These are phyloP conservation scores for Earliella scabrosa DNA, from an alignment of 1,284 basidiomycete species.

Conservation along the genomic window DNA sequence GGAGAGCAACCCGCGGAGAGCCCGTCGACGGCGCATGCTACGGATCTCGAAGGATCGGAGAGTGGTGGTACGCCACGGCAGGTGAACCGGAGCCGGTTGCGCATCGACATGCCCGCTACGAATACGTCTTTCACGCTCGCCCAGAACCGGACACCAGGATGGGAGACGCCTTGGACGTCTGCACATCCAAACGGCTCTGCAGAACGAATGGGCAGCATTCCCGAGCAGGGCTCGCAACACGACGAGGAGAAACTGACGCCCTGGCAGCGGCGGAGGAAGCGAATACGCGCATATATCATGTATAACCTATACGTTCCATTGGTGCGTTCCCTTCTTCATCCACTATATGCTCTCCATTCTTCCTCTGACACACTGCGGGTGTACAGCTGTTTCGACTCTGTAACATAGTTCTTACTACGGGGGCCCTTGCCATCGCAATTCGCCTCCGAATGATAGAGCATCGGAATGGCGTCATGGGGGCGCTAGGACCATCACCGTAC, in stretches of 20 bases:
- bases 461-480: conserved; percentile 57
- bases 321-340: conserved; percentile 44
- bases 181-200: conserved; percentile 35
- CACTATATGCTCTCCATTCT: conserved; percentile 19
- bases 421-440: conserved; percentile 82
- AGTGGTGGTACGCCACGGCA: conserved; percentile 18
- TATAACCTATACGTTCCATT: conserved; percentile 77
- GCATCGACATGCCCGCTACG: conserved; percentile 45
- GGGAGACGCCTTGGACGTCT: conserved; percentile 71
- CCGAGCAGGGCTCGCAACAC: conserved; percentile 37
- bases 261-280: conserved; percentile 55
- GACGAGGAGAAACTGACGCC: conserved; percentile 40
- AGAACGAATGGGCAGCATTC: not conserved
- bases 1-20: conserved; percentile 12
- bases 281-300: conserved; percentile 66
- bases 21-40: conserved; percentile 17
- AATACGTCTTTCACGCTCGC: conserved; percentile 52
- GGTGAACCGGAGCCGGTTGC: conserved; percentile 32
- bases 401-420: conserved; percentile 83
- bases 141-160: conserved; percentile 63
- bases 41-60: conserved; percentile 18
- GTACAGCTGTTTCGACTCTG: conserved; percentile 80
- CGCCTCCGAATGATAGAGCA: conserved; percentile 69
- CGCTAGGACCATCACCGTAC: conserved; percentile 82
- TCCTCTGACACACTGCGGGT: not conserved